A percentile compares a stretch with the other conserved stretches of the same genome.
phyloP scores from a whole-genome alignment of 169 alveolate genomes.

The Cryptosporidium sp. region DNA sequence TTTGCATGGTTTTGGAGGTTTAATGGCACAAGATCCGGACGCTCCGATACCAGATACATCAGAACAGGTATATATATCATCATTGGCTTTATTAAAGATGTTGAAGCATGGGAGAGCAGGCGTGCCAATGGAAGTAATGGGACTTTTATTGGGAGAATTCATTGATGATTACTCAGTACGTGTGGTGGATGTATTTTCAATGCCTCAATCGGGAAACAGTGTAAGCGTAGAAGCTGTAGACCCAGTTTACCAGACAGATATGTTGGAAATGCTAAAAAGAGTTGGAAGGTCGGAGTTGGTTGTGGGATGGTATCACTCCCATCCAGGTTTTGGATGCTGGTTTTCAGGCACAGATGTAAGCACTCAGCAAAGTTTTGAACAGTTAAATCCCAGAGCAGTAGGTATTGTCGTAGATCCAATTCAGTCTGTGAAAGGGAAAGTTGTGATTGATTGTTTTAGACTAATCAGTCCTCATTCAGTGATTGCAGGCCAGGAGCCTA shows the following conservation, averaged over 20 bases:
- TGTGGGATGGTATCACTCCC: slow-evolving; percentile 99
- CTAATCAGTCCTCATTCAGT: slow-evolving; percentile 95
- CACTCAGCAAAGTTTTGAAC: slow-evolving; percentile 99
- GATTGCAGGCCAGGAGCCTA: slow-evolving; percentile 95
- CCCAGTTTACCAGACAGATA: slow-evolving; percentile 98
- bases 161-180: slow-evolving; percentile 99
- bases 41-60: slow-evolving; percentile 88
- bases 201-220: slow-evolving; percentile 99
- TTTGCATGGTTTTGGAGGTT: slow-evolving; percentile 71
- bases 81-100: slow-evolving; percentile 97
- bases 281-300: slow-evolving; percentile 93
- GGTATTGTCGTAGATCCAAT: slow-evolving; percentile 99
- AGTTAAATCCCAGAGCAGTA: slow-evolving; percentile 97
- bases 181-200: slow-evolving; percentile 99
- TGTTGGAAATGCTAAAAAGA: slow-evolving; percentile 98
- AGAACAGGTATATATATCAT: slow-evolving; percentile 96
- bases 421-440: slow-evolving; percentile 98
- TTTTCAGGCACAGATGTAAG: slow-evolving; percentile 97
- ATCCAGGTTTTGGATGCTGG: slow-evolving; percentile 99
- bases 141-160: slow-evolving; percentile 98
- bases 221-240: slow-evolving; percentile 99
- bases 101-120: slow-evolving; percentile 99
- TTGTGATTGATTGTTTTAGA: slow-evolving; percentile 99
- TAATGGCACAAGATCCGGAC: slow-evolving; percentile 75
- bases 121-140: slow-evolving; percentile 99